Evolutionary conservation across 1,284 basidiomycete genomes (phyloP).

Genomic region (Moesziomyces globuligerus): DNA sequence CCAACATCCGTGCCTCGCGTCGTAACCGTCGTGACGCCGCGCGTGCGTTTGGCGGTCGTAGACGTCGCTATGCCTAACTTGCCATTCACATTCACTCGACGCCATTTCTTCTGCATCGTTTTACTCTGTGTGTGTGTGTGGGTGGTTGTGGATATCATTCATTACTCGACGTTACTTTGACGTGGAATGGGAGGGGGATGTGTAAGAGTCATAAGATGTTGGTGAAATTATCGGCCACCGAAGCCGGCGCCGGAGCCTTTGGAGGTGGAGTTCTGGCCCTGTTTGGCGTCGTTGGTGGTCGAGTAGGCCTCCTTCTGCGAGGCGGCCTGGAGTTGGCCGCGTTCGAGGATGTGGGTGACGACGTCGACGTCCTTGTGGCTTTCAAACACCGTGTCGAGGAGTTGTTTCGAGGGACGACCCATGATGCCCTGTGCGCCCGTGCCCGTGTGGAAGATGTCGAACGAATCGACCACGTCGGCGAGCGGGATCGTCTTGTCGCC

Average conservation of each 20-base stretch:
- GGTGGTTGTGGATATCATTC: neutral
- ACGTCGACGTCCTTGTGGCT: constrained; percentile 65
- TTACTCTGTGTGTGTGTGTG: neutral
- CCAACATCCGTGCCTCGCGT: constrained; percentile 53
- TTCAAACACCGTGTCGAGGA: constrained; percentile 67
- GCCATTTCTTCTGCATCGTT: no score
- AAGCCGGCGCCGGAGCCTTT: constrained; percentile 34
- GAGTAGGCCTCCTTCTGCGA: constrained; percentile 52
- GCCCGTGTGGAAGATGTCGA: constrained; percentile 68
- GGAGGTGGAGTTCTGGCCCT: constrained; percentile 36
- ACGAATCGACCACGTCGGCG: constrained; percentile 67
- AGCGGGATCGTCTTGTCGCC: constrained; percentile 68
- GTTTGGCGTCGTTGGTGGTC: constrained; percentile 59
- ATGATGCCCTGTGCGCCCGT: constrained; percentile 68
- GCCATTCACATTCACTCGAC: neutral
- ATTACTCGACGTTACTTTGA: no score
- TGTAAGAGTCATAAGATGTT: neutral
- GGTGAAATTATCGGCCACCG: constrained; percentile 49
- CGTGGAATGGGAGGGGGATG: no score
- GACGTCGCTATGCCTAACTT: constrained; percentile 2
- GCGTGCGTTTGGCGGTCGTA: constrained; percentile 18
- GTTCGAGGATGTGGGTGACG: constrained; percentile 62
- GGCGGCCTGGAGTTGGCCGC: constrained; percentile 61
- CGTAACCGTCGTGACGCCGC: constrained; percentile 55
- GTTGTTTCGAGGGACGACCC: constrained; percentile 67